Evolutionary conservation across 805 yeast species (phyloP), one percentile per base, ranked within the genome.

Genomic region (Metschnikowia dekortorum): DNA sequence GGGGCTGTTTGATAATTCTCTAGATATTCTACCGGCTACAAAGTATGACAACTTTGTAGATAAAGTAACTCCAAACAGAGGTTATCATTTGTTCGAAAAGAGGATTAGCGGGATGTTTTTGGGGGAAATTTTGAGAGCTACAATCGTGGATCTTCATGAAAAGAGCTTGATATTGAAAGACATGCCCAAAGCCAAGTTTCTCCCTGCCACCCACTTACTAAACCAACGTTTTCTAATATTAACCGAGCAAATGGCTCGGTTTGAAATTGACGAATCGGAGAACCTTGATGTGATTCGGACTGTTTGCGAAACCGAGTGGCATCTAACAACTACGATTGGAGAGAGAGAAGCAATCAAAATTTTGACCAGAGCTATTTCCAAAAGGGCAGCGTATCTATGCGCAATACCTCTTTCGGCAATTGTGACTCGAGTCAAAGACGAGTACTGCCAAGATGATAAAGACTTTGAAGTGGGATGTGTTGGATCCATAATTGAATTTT

Each of bases 401-500:
- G 91, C 96, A 16, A 85, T 90, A 43, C 96, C 97, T 50, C 75
- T 92, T 50, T 92, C 96, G 32, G 97, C 94, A 2, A 79, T 92
- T 50, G 85, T 91, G 1, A 77, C 75, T 46, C 85, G 92, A 13
- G 79, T 90, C 46, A 78, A 79, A 42, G 81, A 78, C 48, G 72
- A 73, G 41, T 87, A 85, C 60, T 43, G 58, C n/a, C 61, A 67
- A 48, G 73, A 68, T 42, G 61, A 59, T 39, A 82, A 80, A 53
- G 88, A 84, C 61, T 89, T 92, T 46, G 98, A 92, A 66, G 81
- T 94, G 57, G 98, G 97, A 52, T 91, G 91, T 53, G 98, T 92
- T 68, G 99, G 99, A 35, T 85, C 96, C 2, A 94, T 92, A 49
- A 85, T 92, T 45, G 96, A 92, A 69, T 87, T 81, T 64, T 94